These are phyloP conservation scores for Fusarium sp. DNA, from an alignment of 2,329 filamentous ascomycete species.

Conservation along the genomic window DNA sequence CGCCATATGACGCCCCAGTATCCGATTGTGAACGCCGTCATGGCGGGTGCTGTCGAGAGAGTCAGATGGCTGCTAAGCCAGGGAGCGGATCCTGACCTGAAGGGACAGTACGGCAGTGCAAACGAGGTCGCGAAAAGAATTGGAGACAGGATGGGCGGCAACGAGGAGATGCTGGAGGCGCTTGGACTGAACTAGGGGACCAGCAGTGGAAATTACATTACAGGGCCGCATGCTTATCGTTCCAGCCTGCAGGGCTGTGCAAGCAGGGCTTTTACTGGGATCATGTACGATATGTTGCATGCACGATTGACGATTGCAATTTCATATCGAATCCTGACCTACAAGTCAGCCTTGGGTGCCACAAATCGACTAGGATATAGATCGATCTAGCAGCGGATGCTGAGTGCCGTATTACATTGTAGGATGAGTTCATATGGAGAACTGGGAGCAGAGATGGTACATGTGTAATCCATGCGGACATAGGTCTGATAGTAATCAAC, in stretches of 20 bases:
- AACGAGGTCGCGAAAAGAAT: conserved; percentile 2
- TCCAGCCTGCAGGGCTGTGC: too few species aligned
- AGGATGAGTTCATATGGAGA: too few species aligned
- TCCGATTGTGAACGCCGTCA: conserved; percentile 32
- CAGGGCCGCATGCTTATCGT: neutral
- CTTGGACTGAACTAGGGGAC: neutral
- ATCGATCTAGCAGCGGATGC: neutral
- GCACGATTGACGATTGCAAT: conserved; percentile 5
- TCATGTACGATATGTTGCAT: neutral
- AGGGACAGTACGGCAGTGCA: conserved; percentile 30
- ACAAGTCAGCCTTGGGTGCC: neutral
- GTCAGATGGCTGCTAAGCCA: conserved; percentile 30
- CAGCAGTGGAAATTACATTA: neutral
- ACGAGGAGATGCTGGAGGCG: conserved; percentile 30
- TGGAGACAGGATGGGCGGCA: conserved; percentile 1
- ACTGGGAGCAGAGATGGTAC: too few species aligned
- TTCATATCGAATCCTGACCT: neutral
- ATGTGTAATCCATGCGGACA: too few species aligned
- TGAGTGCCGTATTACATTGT: neutral
- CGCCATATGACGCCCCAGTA: conserved; percentile 22
- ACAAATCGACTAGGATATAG: conserved; percentile 1
- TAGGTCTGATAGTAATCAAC: too few species aligned
- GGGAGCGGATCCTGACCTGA: conserved; percentile 26
- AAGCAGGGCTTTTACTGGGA: too few species aligned
- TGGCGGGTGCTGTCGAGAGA: conserved; percentile 31